A percentile compares a stretch with the other conserved stretches of the same genome.
These are phyloP conservation scores for Phytophthora sp. DNA, from an alignment of 352 stramenopile species.

Conservation along the genomic window DNA sequence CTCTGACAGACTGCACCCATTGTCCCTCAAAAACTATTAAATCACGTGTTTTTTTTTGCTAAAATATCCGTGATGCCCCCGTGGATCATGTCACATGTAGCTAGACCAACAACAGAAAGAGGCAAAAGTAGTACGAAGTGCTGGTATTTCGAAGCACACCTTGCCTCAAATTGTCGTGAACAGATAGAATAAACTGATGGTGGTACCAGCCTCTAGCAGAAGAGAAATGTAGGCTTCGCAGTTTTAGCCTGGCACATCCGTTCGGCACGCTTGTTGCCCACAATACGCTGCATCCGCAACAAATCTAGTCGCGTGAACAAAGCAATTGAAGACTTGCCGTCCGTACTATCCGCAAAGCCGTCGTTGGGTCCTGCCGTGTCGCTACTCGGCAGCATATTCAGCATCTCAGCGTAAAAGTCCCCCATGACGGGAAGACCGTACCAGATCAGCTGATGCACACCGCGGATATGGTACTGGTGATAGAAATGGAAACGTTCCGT, in stretches of 20 bases:
- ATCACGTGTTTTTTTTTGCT: too few relatives aligned
- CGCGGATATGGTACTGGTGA: conserved; percentile 83
- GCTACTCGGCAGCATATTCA: conserved; percentile 71
- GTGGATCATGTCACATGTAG: too few relatives aligned
- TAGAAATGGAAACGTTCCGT: conserved; percentile 90
- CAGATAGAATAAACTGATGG: too few relatives aligned
- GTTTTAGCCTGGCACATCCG: conserved; percentile 74
- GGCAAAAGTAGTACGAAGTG: too few relatives aligned
- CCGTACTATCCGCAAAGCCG: conserved; percentile 24
- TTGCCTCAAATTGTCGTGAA: too few relatives aligned
- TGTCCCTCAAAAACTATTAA: too few relatives aligned
- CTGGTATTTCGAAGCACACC: too few relatives aligned
- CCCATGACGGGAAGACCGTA: conserved; percentile 71
- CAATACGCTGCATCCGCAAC: conserved; percentile 73
- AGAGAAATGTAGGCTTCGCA: conserved; percentile 76
- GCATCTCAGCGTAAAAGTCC: conserved; percentile 80
- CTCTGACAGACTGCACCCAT: too few relatives aligned
- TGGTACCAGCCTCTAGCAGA: too few relatives aligned
- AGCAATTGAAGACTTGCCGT: conserved; percentile 62
- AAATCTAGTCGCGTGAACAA: conserved; percentile 70
- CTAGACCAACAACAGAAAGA: too few relatives aligned
- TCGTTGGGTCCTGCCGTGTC: conserved; percentile 29
- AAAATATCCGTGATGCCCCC: too few relatives aligned
- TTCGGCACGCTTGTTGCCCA: conserved; percentile 69
- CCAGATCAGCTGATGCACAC: conserved; percentile 80